A percentile compares a stretch with the other conserved stretches of the same genome.
Conservation (phyloP, 2,329 filamentous ascomycete genomes). For the Cladosporium phlei region DNA sequence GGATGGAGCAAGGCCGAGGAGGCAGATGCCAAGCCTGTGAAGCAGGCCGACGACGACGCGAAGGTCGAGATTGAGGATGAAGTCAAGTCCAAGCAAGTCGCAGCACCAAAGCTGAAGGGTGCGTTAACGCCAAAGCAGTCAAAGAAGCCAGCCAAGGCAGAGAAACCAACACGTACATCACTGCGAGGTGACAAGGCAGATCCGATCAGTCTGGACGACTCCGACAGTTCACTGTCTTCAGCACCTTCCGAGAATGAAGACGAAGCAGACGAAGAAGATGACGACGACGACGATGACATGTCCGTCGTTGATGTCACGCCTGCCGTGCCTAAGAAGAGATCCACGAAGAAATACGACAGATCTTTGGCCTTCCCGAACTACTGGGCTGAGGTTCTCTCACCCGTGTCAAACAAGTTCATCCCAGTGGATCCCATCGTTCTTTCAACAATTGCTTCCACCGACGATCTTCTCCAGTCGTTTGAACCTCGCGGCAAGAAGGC, state of each 20-base stretch:
- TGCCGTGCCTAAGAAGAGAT: constrained; percentile 37
- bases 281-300: constrained; percentile 53
- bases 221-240: constrained; percentile 44
- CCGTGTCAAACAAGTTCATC: constrained; percentile 71
- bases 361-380: constrained; percentile 83
- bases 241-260: constrained; percentile 37
- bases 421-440: constrained; percentile 70
- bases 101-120: constrained; percentile 6
- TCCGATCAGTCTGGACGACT: constrained; percentile 45
- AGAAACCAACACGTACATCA: constrained; percentile 25
- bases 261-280: constrained; percentile 30
- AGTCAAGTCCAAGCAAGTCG: constrained; percentile 15
- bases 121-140: constrained; percentile 10
- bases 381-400: constrained; percentile 87
- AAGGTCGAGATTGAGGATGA: constrained; percentile 19
- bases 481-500: constrained; percentile 80
- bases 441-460: constrained; percentile 65
- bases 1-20: constrained; percentile 87
- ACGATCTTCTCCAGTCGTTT: constrained; percentile 67
- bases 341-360: constrained; percentile 57
- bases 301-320: constrained; percentile 55
- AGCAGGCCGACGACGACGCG: constrained; percentile 16
- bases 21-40: constrained; percentile 50
- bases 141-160: constrained; percentile 12
- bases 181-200: constrained; percentile 29